Percentiles rank a stretch among this genome's conserved stretches.
Conservation (phyloP, 164 flowering plant genomes). For the Saururus chinensis region DNA sequence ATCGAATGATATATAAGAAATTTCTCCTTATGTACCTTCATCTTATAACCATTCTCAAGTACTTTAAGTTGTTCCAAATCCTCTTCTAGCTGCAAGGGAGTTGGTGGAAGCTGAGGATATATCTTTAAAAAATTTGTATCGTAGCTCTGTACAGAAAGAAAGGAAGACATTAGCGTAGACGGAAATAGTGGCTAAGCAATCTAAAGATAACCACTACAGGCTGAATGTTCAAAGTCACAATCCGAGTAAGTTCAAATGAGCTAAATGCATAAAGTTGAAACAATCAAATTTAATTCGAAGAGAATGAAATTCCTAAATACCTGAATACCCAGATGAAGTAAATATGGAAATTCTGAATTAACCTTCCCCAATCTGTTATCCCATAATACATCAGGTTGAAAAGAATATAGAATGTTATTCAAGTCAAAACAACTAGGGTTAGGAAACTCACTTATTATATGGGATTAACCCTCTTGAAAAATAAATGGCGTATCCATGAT, state of each 20-base stretch:
- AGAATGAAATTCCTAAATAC: slow-evolving; percentile 18
- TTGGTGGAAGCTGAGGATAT: slow-evolving; percentile 76
- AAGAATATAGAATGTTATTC: slow-evolving; percentile 1
- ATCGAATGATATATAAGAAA: background rate
- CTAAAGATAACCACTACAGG: too few species aligned
- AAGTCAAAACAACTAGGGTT: background rate
- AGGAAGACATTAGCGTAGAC: background rate
- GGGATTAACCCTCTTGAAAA: slow-evolving; percentile 93
- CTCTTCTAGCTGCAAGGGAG: slow-evolving; percentile 93
- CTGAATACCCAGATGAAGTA: slow-evolving; percentile 98
- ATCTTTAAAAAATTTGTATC: slow-evolving; percentile 74
- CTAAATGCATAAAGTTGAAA: background rate
- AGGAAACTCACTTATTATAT: slow-evolving; percentile 61
- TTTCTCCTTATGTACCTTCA: slow-evolving; percentile 50
- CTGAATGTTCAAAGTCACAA: too few species aligned
- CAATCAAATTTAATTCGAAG: too few species aligned
- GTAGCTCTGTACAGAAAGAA: slow-evolving; percentile 48
- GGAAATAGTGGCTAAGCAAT: too few species aligned
- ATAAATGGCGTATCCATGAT: slow-evolving; percentile 85
- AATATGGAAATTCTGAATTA: slow-evolving; percentile 70
- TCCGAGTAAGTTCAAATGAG: background rate
- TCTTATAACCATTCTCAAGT: slow-evolving; percentile 94
- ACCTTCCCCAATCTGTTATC: slow-evolving; percentile 43
- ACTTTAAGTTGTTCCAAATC: slow-evolving; percentile 96
- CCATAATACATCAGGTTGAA: background rate